Evolutionary conservation across 2,329 filamentous ascomycete genomes (phyloP).

Genomic region (Xylaria sp.): DNA sequence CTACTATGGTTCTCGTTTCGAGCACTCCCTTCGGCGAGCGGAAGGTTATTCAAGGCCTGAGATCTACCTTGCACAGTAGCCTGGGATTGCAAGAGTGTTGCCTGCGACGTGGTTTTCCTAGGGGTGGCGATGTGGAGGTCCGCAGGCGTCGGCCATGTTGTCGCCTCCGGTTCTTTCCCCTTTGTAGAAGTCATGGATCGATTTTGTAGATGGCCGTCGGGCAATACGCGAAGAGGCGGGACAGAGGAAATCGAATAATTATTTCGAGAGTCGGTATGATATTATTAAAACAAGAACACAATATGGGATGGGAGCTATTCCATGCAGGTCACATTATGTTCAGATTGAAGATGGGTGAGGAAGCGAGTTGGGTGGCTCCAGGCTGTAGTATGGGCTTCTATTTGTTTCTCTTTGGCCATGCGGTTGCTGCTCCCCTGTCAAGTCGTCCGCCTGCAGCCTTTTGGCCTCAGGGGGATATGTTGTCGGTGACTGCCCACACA

Average conservation of each 20-base stretch:
- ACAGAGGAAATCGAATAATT: not conserved
- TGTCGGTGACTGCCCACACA: constrained; percentile 6
- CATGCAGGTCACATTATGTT: constrained; percentile 2
- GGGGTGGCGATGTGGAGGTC: constrained; percentile 9
- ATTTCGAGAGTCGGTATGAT: constrained; percentile 8
- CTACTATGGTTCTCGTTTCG: constrained; percentile 37
- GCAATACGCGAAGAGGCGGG: not conserved
- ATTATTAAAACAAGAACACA: constrained; percentile 5
- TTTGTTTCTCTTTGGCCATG: not conserved
- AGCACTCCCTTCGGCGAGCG: constrained; percentile 14
- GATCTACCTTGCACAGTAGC: constrained; percentile 2
- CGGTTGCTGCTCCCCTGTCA: constrained; percentile 6
- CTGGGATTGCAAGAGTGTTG: constrained; percentile 21
- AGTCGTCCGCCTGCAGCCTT: not conserved
- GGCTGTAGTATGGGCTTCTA: no score
- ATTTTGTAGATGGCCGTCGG: constrained; percentile 12
- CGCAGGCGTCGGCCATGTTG: constrained; percentile 15
- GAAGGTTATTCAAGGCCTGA: constrained; percentile 19
- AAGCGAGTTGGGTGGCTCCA: no score
- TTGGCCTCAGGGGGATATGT: not conserved
- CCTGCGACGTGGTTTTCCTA: constrained; percentile 15
- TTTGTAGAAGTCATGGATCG: constrained; percentile 20
- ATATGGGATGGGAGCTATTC: not conserved
- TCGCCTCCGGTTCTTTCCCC: constrained; percentile 23
- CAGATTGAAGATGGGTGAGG: not conserved